Evolutionary conservation across 768 basidiomycete species (phyloP).

Genomic region (Psilocybe subaeruginosa): DNA sequence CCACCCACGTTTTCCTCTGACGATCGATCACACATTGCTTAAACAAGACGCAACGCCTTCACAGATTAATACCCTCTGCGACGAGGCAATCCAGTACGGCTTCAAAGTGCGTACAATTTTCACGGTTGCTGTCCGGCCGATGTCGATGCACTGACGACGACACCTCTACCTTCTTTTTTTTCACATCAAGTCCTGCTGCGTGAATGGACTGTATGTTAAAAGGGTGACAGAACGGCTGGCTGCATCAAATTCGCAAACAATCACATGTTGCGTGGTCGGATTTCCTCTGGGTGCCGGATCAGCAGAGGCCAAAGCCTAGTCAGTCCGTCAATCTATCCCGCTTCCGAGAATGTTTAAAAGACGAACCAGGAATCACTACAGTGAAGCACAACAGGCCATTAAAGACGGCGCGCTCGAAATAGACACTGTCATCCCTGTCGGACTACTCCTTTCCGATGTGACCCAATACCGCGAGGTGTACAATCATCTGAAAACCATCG

Average conservation of each 20-base stretch:
- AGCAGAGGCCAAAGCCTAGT: conserved; percentile 48
- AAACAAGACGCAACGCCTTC: conserved; percentile 49
- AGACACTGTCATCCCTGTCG: conserved; percentile 55
- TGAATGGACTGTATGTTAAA: conserved; percentile 47
- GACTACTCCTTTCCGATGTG: conserved; percentile 41
- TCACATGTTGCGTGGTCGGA: conserved; percentile 52
- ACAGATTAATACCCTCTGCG: conserved; percentile 50
- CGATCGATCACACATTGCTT: conserved; percentile 54
- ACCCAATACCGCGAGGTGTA: conserved; percentile 38
- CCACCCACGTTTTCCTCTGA: conserved; percentile 35
- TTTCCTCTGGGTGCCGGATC: conserved; percentile 55
- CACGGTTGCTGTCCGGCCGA: background rate
- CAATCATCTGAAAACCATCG: conserved; percentile 42
- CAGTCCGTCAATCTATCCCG: conserved; percentile 12
- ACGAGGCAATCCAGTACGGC: conserved; percentile 47
- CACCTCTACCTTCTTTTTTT: background rate
- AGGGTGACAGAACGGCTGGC: conserved; percentile 42
- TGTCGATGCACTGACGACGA: background rate
- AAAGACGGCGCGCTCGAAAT: conserved; percentile 51
- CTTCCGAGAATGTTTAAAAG: conserved; percentile 2
- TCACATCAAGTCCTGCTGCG: conserved; percentile 48
- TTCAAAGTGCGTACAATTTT: conserved; percentile 42
- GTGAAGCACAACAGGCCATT: conserved; percentile 50
- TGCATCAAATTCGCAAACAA: conserved; percentile 39
- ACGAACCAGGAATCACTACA: conserved; percentile 18